Percentiles rank a stretch among this genome's conserved stretches.
Evolutionary conservation across 2,329 filamentous ascomycete species (phyloP).

Genomic region (Hirsutella minnesotensis): DNA sequence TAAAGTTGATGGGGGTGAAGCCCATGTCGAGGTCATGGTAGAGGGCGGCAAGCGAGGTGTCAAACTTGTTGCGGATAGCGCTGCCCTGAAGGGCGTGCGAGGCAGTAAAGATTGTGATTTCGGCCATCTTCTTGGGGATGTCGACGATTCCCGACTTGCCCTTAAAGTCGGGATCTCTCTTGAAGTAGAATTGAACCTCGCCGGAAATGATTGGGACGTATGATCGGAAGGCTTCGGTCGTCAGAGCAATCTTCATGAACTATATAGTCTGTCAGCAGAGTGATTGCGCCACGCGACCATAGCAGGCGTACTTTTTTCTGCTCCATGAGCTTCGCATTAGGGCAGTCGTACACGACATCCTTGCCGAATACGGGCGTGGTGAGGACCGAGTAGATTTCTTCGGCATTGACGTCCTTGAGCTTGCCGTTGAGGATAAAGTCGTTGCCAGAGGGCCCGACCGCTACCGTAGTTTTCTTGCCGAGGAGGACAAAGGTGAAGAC

Average conservation of each 20-base stretch:
- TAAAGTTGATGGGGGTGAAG: conserved; percentile 82
- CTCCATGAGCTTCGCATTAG: conserved; percentile 87
- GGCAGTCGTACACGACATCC: conserved; percentile 84
- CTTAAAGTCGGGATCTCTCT: conserved; percentile 55
- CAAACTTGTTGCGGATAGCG: conserved; percentile 70
- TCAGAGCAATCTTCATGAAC: conserved; percentile 76
- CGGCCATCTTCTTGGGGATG: conserved; percentile 64
- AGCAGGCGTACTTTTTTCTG: conserved; percentile 66
- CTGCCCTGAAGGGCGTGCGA: conserved; percentile 76
- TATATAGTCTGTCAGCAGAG: conserved; percentile 14
- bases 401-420: conserved; percentile 77
- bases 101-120: conserved; percentile 84
- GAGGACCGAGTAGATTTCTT: conserved; percentile 78
- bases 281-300: not conserved
- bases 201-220: conserved; percentile 70
- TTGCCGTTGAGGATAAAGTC: conserved; percentile 90
- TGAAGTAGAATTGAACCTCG: conserved; percentile 64
- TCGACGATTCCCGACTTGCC: conserved; percentile 56
- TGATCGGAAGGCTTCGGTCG: conserved; percentile 57
- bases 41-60: conserved; percentile 66
- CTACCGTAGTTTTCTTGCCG: conserved; percentile 82
- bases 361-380: conserved; percentile 64
- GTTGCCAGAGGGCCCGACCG: conserved; percentile 69
- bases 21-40: conserved; percentile 89
- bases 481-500: conserved; percentile 83